Conservation (phyloP, 768 basidiomycete species). For the Hypholoma fasciculare region DNA sequence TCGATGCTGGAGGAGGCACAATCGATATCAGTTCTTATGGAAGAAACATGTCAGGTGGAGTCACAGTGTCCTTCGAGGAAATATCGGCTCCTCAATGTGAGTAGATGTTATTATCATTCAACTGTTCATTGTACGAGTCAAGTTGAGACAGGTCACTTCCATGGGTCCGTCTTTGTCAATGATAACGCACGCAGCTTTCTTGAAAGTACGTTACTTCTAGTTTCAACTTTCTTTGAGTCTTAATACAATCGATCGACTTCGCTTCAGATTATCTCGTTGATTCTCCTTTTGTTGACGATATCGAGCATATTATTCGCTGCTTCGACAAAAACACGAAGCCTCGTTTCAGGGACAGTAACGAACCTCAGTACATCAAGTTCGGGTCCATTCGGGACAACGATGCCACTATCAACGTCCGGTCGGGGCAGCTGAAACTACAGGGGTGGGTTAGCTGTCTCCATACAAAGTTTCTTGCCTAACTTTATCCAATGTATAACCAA, state of each 20-base stretch:
- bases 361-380: constrained; percentile 45
- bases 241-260: neutral
- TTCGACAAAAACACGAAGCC: constrained; percentile 49
- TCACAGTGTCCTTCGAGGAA: constrained; percentile 39
- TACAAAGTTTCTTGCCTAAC: neutral
- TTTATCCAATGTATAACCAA: neutral
- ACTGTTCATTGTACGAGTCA: neutral
- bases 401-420: constrained; percentile 33
- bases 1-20: constrained; percentile 65
- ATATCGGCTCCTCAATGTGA: constrained; percentile 45
- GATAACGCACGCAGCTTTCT: constrained; percentile 11
- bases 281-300: constrained; percentile 10
- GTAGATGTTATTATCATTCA: neutral
- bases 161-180: constrained; percentile 39
- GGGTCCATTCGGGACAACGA: constrained; percentile 43
- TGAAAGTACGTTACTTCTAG: neutral
- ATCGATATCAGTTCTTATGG: constrained; percentile 58
- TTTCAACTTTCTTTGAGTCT: neutral
- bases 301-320: constrained; percentile 36
- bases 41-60: constrained; percentile 14
- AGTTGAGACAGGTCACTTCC: constrained; percentile 37
- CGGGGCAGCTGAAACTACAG: constrained; percentile 43
- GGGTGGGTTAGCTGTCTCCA: constrained; percentile 19
- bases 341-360: constrained; percentile 32
- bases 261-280: constrained; percentile 32